Evolutionary conservation across 176 grass and related monocot genomes (phyloP).

Genomic region (Raddia guianensis): DNA sequence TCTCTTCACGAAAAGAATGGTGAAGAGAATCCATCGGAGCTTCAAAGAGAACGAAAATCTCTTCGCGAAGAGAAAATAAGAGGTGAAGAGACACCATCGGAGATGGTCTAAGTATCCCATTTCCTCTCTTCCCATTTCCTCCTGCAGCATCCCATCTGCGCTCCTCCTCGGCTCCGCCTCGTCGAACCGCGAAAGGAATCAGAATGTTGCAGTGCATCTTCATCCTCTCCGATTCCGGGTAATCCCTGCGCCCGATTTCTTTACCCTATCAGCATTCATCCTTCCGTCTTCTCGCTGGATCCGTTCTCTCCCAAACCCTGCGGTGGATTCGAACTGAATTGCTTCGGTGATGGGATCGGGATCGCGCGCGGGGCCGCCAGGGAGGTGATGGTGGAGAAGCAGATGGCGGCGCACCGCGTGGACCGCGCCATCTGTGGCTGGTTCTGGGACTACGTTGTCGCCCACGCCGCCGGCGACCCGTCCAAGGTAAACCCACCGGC

Average conservation of each 20-base stretch:
- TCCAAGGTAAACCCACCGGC: slow-evolving; percentile 53
- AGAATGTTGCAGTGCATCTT: slow-evolving; percentile 85
- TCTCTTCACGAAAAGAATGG: no score
- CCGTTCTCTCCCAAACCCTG: background rate
- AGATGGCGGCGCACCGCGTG: slow-evolving; percentile 82
- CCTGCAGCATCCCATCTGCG: no score
- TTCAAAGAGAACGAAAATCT: no score
- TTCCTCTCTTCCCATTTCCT: no score
- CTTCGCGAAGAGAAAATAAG: no score
- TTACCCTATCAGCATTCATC: background rate
- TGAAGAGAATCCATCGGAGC: no score
- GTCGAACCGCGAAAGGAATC: slow-evolving; percentile 2
- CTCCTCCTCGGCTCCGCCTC: background rate
- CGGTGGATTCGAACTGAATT: slow-evolving; percentile 5
- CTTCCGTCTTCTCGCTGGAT: slow-evolving; percentile 26
- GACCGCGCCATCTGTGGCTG: slow-evolving; percentile 89
- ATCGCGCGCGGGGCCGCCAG: slow-evolving; percentile 19
- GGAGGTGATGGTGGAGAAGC: slow-evolving; percentile 98
- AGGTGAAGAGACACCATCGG: no score
- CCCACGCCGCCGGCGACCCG: slow-evolving; percentile 63
- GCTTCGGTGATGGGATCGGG: background rate
- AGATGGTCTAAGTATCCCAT: no score
- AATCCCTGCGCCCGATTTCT: background rate
- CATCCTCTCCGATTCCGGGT: slow-evolving; percentile 88
- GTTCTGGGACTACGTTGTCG: slow-evolving; percentile 81